Conservation (phyloP, 83 land plant species). For the Larix sibirica region DNA sequence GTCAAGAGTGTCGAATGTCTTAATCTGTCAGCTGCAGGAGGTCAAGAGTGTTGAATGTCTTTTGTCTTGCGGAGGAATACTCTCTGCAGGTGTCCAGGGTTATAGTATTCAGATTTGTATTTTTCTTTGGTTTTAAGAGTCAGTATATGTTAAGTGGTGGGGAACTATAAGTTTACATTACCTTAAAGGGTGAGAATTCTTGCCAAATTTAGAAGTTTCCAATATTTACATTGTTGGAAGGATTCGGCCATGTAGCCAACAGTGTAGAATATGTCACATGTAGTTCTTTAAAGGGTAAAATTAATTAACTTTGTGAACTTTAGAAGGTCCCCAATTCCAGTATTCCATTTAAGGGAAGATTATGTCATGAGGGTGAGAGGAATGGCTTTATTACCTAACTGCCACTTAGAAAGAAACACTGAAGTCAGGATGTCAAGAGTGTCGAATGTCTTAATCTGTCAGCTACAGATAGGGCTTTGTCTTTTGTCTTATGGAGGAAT, state of each 20-base stretch:
- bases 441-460: background rate
- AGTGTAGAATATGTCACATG: background rate
- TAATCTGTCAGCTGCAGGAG: background rate
- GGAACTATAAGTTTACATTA: too few species aligned
- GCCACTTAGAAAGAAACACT: background rate
- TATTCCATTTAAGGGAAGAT: background rate
- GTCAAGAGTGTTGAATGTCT: too few species aligned
- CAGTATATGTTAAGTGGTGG: too few species aligned
- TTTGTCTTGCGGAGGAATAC: background rate
- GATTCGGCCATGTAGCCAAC: background rate
- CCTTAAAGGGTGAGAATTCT: background rate
- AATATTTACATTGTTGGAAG: background rate
- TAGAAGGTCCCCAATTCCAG: background rate
- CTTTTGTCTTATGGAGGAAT: background rate
- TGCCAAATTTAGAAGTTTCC: background rate
- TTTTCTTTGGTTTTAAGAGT: background rate
- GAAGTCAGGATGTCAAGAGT: background rate
- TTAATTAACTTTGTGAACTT: background rate
- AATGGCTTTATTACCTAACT: background rate
- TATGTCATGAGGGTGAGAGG: background rate
- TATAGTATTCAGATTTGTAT: background rate
- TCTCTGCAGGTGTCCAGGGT: background rate
- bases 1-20: background rate
- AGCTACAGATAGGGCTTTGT: background rate
- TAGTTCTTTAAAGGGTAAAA: background rate